Evolutionary conservation across 768 basidiomycete genomes (phyloP).

Genomic region (Ramaria rubella): DNA sequence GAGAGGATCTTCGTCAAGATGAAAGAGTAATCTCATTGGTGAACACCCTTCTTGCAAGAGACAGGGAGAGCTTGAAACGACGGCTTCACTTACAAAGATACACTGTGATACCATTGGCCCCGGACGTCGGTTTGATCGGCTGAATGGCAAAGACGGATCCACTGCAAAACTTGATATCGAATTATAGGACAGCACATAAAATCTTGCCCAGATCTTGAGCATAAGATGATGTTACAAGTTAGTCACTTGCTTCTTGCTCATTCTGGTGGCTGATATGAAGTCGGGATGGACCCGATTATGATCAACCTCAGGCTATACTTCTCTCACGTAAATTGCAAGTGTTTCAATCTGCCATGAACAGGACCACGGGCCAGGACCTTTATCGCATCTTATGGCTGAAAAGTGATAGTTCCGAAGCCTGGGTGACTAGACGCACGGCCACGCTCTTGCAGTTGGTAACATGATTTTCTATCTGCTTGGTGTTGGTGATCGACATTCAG

Average conservation of each 20-base stretch:
- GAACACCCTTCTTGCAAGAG: constrained; percentile 39
- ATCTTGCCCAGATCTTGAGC: constrained; percentile 45
- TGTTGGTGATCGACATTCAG: constrained; percentile 44
- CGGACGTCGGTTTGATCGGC: constrained; percentile 40
- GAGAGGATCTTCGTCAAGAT: constrained; percentile 47
- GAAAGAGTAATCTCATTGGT: constrained; percentile 45
- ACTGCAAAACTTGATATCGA: constrained; percentile 40
- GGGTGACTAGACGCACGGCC: constrained; percentile 44
- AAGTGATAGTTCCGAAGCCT: constrained; percentile 41
- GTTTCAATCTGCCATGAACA: constrained; percentile 44
- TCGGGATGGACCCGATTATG: constrained; percentile 98
- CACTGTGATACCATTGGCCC: constrained; percentile 42
- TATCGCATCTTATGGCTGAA: constrained; percentile 49
- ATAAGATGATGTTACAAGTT: constrained; percentile 43
- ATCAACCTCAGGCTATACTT: constrained; percentile 40
- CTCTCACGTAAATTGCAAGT: constrained; percentile 46
- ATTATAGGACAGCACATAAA: constrained; percentile 40
- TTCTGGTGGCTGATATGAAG: neutral
- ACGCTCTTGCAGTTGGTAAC: constrained; percentile 38
- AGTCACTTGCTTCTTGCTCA: constrained; percentile 4
- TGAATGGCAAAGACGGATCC: constrained; percentile 44
- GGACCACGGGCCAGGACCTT: constrained; percentile 44
- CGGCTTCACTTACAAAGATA: constrained; percentile 41
- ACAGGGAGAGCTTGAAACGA: constrained; percentile 41
- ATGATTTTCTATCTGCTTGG: constrained; percentile 47